Conservation (phyloP, 73 alveolate species). For the Loxodes magnus region DNA sequence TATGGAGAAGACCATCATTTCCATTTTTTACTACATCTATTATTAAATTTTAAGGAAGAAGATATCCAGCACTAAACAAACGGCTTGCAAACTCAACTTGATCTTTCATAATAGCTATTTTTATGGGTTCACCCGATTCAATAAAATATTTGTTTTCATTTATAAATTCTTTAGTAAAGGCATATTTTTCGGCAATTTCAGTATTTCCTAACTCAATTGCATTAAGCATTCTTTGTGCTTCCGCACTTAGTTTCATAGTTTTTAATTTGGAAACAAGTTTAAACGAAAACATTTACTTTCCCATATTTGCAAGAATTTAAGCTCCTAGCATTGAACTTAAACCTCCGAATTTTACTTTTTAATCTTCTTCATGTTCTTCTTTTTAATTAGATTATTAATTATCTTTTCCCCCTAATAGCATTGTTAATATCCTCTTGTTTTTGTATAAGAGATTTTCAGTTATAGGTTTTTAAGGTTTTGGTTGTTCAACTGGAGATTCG, state of each 20-base stretch:
- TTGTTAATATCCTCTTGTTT: too few relatives aligned
- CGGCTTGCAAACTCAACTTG: neutral
- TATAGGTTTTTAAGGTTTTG: too few relatives aligned
- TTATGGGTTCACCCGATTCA: slow-evolving; percentile 4
- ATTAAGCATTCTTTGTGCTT: neutral
- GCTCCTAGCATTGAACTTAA: too few relatives aligned
- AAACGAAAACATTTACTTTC: too few relatives aligned
- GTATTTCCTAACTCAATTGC: slow-evolving; percentile 3
- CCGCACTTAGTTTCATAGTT: neutral
- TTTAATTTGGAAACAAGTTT: too few relatives aligned
- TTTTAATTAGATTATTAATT: too few relatives aligned
- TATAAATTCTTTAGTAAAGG: neutral
- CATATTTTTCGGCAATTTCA: neutral
- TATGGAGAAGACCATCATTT: neutral
- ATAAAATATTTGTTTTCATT: neutral
- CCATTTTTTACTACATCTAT: neutral
- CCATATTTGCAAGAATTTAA: too few relatives aligned
- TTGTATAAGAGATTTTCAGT: too few relatives aligned
- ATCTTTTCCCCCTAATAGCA: too few relatives aligned
- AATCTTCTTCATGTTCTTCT: too few relatives aligned
- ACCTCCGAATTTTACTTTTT: too few relatives aligned
- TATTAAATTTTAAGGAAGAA: neutral
- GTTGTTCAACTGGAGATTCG: too few relatives aligned
- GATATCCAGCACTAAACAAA: neutral
- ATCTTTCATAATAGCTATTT: slow-evolving; percentile 1